Conservation (phyloP, 2,329 filamentous ascomycete genomes). For the Talaromyces sp. region DNA sequence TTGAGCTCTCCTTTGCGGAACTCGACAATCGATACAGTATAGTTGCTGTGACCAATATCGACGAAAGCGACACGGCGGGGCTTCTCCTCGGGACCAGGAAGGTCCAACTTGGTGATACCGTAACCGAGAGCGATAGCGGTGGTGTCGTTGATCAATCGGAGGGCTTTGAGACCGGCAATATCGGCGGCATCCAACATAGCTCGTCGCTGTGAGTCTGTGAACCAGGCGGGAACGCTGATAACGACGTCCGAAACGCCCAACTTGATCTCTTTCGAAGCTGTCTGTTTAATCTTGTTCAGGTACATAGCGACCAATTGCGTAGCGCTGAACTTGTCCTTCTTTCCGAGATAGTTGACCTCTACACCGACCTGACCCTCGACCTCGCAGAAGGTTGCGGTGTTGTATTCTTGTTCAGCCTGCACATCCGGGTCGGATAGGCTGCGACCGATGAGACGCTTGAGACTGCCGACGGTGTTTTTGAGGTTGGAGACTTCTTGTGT, state of each 20-base stretch:
- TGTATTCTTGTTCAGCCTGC: slow-evolving; percentile 85
- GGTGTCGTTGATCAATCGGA: slow-evolving; percentile 96
- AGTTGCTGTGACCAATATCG: slow-evolving; percentile 95
- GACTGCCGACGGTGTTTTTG: slow-evolving; percentile 92
- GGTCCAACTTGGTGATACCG: slow-evolving; percentile 95
- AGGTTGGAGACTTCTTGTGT: slow-evolving; percentile 99
- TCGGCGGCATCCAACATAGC: slow-evolving; percentile 86
- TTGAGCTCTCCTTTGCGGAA: slow-evolving; percentile 95
- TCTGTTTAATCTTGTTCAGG: slow-evolving; percentile 89
- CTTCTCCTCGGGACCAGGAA: slow-evolving; percentile 84
- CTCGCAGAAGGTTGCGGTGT: slow-evolving; percentile 82
- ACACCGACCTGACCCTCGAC: slow-evolving; percentile 91
- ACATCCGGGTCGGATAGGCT: slow-evolving; percentile 86
- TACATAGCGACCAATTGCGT: slow-evolving; percentile 95
- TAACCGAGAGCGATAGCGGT: slow-evolving; percentile 94
- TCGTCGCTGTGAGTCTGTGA: slow-evolving; percentile 89
- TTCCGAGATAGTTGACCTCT: slow-evolving; percentile 87
- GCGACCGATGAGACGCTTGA: slow-evolving; percentile 91
- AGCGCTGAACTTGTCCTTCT: slow-evolving; percentile 93
- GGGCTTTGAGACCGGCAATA: slow-evolving; percentile 86
- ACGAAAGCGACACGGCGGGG: slow-evolving; percentile 86
- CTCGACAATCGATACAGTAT: slow-evolving; percentile 89
- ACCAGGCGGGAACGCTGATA: slow-evolving; percentile 93
- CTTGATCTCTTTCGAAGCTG: slow-evolving; percentile 80
- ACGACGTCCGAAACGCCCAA: slow-evolving; percentile 90